Percentiles rank a stretch among this genome's conserved stretches.
Conservation (phyloP, 164 flowering plant genomes). For the Liriodendron chinense region DNA sequence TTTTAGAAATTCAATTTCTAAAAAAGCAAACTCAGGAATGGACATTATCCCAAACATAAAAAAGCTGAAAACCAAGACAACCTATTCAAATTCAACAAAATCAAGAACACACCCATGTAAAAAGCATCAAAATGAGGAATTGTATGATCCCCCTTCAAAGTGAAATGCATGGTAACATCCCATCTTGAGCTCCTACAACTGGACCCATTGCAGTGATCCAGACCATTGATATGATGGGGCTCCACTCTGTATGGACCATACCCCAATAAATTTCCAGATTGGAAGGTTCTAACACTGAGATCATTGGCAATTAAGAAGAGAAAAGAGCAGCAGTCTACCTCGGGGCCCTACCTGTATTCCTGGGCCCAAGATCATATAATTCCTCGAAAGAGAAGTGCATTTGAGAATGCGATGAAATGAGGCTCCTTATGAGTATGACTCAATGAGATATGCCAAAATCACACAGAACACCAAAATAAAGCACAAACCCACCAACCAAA, state of each 20-base stretch:
- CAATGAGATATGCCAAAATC: background rate
- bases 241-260: background rate
- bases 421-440: background rate
- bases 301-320: too few species aligned
- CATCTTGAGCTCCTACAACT: background rate
- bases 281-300: too few species aligned
- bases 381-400: too few species aligned
- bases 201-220: background rate
- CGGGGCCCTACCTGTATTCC: too few species aligned
- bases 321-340: background rate
- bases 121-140: background rate
- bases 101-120: background rate
- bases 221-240: background rate
- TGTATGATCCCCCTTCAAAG: background rate
- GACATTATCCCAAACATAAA: too few species aligned
- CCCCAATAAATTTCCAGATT: background rate
- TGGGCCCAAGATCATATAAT: too few species aligned
- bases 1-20: too few species aligned
- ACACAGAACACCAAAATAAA: too few species aligned
- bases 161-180: background rate
- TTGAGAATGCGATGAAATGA: too few species aligned
- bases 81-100: background rate
- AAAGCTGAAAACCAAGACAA: background rate
- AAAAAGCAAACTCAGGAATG: too few species aligned
- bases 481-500: too few species aligned